Percentiles rank a stretch among this genome's conserved stretches.
phyloP scores from a whole-genome alignment of 306 rosid species.

The Pyrus bretschneideri region DNA sequence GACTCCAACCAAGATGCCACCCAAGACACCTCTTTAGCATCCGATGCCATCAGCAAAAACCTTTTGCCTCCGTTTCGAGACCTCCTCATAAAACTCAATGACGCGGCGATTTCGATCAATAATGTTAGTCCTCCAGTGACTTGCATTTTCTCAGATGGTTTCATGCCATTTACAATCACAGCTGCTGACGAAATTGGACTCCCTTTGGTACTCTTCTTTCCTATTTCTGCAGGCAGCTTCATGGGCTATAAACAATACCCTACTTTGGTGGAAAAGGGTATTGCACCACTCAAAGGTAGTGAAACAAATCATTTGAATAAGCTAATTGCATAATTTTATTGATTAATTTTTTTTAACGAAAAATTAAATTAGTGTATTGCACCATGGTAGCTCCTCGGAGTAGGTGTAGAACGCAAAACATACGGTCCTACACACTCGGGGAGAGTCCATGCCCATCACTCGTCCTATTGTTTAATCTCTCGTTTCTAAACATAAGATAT shows the following conservation, averaged over 20 bases:
- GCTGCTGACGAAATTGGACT: background rate
- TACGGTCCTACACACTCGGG: too few species aligned
- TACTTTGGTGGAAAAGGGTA: background rate
- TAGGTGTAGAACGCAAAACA: too few species aligned
- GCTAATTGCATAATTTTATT: too few species aligned
- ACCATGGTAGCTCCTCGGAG: too few species aligned
- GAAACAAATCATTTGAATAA: too few species aligned
- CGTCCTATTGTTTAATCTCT: too few species aligned
- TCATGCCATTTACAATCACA: background rate
- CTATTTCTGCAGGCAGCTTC: background rate
- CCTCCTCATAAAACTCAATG: background rate
- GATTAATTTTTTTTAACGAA: too few species aligned
- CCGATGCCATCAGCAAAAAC: background rate
- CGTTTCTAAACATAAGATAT: too few species aligned
- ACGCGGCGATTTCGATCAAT: background rate
- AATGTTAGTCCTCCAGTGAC: background rate
- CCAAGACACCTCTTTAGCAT: background rate
- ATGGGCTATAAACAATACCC: background rate
- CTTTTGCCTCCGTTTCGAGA: background rate
- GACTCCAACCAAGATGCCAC: background rate
- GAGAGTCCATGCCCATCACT: too few species aligned
- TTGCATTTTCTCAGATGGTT: background rate
- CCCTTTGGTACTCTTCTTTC: background rate
- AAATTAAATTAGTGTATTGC: too few species aligned
- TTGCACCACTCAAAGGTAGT: background rate